phyloP scores from a whole-genome alignment of 78 protist genomes.

The Monosiga brevicollis region DNA sequence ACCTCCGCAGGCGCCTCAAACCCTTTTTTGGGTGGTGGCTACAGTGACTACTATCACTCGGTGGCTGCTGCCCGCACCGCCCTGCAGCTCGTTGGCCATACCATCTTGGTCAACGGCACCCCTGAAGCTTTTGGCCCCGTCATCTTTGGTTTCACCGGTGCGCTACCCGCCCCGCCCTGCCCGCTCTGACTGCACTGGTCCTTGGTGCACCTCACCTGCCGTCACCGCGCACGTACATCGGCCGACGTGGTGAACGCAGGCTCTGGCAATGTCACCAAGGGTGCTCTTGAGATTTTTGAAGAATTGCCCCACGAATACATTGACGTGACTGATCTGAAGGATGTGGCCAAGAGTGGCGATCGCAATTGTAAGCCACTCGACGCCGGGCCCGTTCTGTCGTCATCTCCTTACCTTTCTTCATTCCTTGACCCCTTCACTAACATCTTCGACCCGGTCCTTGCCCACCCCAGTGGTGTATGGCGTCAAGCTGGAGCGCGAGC shows the following conservation, averaged over 20 bases:
- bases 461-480: not conserved
- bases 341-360: slow-evolving; percentile 24
- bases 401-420: not conserved
- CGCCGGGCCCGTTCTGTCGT: not conserved
- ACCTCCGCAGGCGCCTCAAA: too few relatives aligned
- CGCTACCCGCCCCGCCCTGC: too few relatives aligned
- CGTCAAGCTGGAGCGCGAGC: not conserved
- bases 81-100: slow-evolving; percentile 47
- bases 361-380: not conserved
- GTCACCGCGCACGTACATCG: too few relatives aligned
- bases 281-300: slow-evolving; percentile 62
- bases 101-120: slow-evolving; percentile 57
- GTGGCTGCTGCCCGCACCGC: slow-evolving; percentile 56
- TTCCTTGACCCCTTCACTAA: not conserved
- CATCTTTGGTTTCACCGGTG: slow-evolving; percentile 55
- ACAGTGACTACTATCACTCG: slow-evolving; percentile 38
- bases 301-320: slow-evolving; percentile 68
- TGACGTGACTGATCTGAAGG: slow-evolving; percentile 45
- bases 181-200: too few relatives aligned
- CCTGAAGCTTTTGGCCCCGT: slow-evolving; percentile 55
- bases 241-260: too few relatives aligned
- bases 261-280: slow-evolving; percentile 24
- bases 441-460: not conserved
- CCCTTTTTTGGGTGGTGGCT: slow-evolving; percentile 30
- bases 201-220: too few relatives aligned